A percentile compares a stretch with the other conserved stretches of the same genome.
phyloP scores from a whole-genome alignment of 495 filamentous ascomycete genomes.

The Neurospora tetrasperma region DNA sequence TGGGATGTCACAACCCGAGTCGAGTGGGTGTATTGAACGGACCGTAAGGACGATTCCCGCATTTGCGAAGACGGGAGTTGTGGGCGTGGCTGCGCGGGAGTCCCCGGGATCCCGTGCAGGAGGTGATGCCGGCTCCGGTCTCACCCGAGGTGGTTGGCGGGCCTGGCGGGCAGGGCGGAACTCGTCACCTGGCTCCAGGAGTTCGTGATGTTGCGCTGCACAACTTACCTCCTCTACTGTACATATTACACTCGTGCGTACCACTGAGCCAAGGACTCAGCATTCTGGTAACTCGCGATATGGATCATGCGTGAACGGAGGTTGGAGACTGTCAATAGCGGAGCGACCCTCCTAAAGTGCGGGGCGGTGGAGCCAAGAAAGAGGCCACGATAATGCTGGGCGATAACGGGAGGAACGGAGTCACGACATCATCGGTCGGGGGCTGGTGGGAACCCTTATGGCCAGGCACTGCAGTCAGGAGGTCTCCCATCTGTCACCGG shows the following conservation, averaged over 20 bases:
- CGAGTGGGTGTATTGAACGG: not conserved
- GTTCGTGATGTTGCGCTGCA: not conserved
- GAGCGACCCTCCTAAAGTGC: not conserved
- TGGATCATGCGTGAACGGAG: not conserved
- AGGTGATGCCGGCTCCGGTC: not conserved
- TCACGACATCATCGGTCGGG: not conserved
- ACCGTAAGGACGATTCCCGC: not conserved
- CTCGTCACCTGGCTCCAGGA: not conserved
- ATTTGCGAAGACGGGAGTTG: not conserved
- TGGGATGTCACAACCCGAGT: not conserved
- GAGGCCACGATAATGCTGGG: not conserved
- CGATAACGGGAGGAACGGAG: not conserved
- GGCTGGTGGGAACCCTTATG: not conserved
- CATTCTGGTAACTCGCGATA: not conserved
- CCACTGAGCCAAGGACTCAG: too few relatives aligned
- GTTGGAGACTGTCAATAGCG: not conserved
- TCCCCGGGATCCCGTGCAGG: not conserved
- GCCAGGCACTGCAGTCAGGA: not conserved
- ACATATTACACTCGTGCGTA: too few relatives aligned
- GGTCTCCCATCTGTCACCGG: too few relatives aligned
- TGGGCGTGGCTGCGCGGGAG: not conserved
- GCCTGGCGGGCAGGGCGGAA: not conserved
- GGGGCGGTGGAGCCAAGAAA: not conserved
- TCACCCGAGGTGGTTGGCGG: not conserved
- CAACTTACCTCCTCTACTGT: too few relatives aligned